Evolutionary conservation across 2,329 filamentous ascomycete genomes (phyloP).

Genomic region (Diplodia scrobiculata): DNA sequence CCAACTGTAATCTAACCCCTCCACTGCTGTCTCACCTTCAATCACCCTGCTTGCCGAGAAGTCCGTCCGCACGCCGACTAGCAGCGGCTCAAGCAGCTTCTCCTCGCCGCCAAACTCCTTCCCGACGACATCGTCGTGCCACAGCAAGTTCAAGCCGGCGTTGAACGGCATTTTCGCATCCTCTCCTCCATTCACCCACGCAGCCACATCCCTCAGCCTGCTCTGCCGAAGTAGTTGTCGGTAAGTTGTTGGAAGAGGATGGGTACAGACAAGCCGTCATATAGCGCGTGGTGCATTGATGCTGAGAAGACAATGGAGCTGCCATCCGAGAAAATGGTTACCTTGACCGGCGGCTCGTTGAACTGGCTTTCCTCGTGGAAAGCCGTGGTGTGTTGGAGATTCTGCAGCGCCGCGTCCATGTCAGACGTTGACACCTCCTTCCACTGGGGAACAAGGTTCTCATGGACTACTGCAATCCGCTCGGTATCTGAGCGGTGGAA

Average conservation of each 20-base stretch:
- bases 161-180: conserved; percentile 35
- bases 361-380: conserved; percentile 45
- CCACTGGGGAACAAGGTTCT: conserved; percentile 52
- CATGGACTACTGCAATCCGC: conserved; percentile 49
- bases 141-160: conserved; percentile 41
- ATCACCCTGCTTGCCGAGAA: conserved; percentile 12
- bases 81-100: conserved; percentile 5
- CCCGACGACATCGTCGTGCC: conserved; percentile 33
- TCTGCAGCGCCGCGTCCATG: conserved; percentile 54
- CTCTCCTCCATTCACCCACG: conserved; percentile 28
- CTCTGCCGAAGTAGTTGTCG: conserved; percentile 37
- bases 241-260: conserved; percentile 43
- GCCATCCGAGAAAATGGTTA: conserved; percentile 31
- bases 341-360: conserved; percentile 29
- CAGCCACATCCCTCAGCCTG: conserved; percentile 36
- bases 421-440: conserved; percentile 38
- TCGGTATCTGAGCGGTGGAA: conserved; percentile 51
- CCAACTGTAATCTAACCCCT: conserved; percentile 9
- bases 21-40: conserved; percentile 21
- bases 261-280: conserved; percentile 43
- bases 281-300: conserved; percentile 48
- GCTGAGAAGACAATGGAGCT: conserved; percentile 61
- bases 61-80: conserved; percentile 27
- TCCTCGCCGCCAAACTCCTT: conserved; percentile 15
- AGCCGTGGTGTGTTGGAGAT: conserved; percentile 53